Percentiles rank a stretch among this genome's conserved stretches.
phyloP scores from a whole-genome alignment of 2,329 filamentous ascomycete genomes.

The Aspergillus sp. region DNA sequence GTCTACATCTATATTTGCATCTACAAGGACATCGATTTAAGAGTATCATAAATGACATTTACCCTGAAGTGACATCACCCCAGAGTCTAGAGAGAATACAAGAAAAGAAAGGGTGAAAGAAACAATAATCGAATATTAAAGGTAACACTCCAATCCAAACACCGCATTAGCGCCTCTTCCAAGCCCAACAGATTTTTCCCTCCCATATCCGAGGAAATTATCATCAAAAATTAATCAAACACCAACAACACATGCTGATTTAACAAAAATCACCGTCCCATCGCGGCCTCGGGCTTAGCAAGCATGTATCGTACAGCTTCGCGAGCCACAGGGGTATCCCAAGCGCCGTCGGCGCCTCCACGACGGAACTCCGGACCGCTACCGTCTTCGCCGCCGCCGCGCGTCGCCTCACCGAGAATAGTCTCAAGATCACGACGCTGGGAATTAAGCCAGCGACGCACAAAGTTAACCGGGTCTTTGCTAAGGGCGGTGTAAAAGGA shows the following conservation, averaged over 20 bases:
- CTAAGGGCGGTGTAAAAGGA: constrained; percentile 78
- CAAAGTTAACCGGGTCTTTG: constrained; percentile 79
- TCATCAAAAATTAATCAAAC: background rate
- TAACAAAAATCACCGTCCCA: constrained; percentile 18
- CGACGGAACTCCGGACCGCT: constrained; percentile 46
- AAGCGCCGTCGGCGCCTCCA: constrained; percentile 59
- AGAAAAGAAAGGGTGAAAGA: background rate
- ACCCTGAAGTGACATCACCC: background rate
- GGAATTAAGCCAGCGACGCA: constrained; percentile 83
- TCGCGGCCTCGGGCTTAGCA: constrained; percentile 45
- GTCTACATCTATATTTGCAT: background rate
- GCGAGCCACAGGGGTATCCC: constrained; percentile 61
- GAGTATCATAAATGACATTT: background rate
- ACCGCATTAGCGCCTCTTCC: constrained; percentile 26
- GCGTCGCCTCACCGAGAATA: constrained; percentile 76
- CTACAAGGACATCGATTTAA: background rate
- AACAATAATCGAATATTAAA: constrained; percentile 11
- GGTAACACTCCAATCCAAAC: constrained; percentile 18
- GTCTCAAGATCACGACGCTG: constrained; percentile 90
- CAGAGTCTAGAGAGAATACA: background rate
- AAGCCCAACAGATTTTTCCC: constrained; percentile 3
- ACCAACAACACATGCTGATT: background rate
- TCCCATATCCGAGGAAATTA: background rate
- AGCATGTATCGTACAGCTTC: constrained; percentile 64
- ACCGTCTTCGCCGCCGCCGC: constrained; percentile 56